A percentile compares a stretch with the other conserved stretches of the same genome.
phyloP scores from a whole-genome alignment of 2,329 filamentous ascomycete species.

The Curvularia lunata region DNA sequence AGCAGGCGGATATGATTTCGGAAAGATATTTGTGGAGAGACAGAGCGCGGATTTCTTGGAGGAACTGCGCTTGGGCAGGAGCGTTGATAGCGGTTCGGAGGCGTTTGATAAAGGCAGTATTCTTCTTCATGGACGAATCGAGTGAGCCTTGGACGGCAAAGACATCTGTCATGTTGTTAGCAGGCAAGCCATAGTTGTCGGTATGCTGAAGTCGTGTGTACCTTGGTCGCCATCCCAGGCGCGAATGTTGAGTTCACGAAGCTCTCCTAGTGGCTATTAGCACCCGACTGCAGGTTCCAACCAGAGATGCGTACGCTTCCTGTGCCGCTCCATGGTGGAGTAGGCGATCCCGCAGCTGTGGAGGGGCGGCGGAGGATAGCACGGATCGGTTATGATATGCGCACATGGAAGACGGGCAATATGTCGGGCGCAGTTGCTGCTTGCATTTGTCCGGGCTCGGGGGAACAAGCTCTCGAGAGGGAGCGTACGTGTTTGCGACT shows the following conservation, averaged over 20 bases:
- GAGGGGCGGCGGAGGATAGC: slow-evolving; percentile 44
- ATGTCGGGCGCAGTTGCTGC: slow-evolving; percentile 43
- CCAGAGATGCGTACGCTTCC: slow-evolving; percentile 53
- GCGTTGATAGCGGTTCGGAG: slow-evolving; percentile 86
- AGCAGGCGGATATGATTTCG: slow-evolving; percentile 94
- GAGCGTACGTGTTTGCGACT: slow-evolving; percentile 25
- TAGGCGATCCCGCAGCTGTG: slow-evolving; percentile 38
- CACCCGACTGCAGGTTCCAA: background rate
- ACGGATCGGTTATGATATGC: slow-evolving; percentile 43
- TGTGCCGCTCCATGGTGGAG: slow-evolving; percentile 57
- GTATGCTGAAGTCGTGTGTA: slow-evolving; percentile 51
- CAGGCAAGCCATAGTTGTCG: slow-evolving; percentile 10
- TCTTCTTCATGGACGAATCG: slow-evolving; percentile 96
- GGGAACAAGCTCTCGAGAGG: slow-evolving; percentile 28
- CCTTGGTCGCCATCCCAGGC: slow-evolving; percentile 90
- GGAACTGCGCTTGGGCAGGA: slow-evolving; percentile 79
- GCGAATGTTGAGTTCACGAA: slow-evolving; percentile 84
- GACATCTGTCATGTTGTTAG: slow-evolving; percentile 64
- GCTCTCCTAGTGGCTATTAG: slow-evolving; percentile 69
- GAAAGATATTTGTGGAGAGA: slow-evolving; percentile 96
- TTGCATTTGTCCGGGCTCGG: slow-evolving; percentile 44
- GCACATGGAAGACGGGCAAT: slow-evolving; percentile 44
- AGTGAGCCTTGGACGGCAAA: slow-evolving; percentile 79
- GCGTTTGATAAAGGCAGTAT: slow-evolving; percentile 97
- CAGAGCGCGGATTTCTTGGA: slow-evolving; percentile 86